Evolutionary conservation across 768 basidiomycete species (phyloP), one percentile per base, ranked within the genome.

Genomic region (Punctularia strigosozonata): DNA sequence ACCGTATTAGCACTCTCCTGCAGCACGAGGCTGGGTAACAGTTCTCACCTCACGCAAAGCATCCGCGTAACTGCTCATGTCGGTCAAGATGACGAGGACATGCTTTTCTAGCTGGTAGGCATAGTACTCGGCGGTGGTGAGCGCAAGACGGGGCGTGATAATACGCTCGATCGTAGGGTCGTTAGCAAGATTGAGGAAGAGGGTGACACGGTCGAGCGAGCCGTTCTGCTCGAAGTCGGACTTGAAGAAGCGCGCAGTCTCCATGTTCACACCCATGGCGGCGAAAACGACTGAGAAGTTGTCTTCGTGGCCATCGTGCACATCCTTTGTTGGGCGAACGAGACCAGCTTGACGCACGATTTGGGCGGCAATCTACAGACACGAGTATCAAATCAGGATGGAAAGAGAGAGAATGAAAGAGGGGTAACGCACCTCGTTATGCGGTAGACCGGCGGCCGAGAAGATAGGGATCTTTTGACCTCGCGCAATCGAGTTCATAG

Each of bases 211-310:
- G 64, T 97, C 91, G 45, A 98, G 73, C 69, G 82, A 86, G 39
- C 95, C 95, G 57, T 95, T 97, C 53, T 95, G 94, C 62, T 98
- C 92, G 58, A 98, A 98, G 67, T 99, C 95, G 58, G 92, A 87
- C 62, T 94, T 92, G 84, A 99, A 99, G 73, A 95, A 99, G 38
- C 94, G 80, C 35, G 95, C 95, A 5, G 95, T 98, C 62, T 99
- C 95, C 91, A 95, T 95, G 68, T 99, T 99, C 43, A 94, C 95
- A 74, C 95, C 95, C 95, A 99, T 98, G 28, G 95, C 95, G 41
- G 92, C 95, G 58, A 98, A 99, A 35, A 98, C 95, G 54, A 99
- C 92, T 35, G 90, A 94, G 73, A 99, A 99, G 63, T 99, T 99
- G 66, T 99, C 94, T 69, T 95, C 94, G 63, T 98, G 94, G 40